These are phyloP conservation scores for Hyaloscypha finlandica DNA, from an alignment of 495 filamentous ascomycete species.

Conservation along the genomic window DNA sequence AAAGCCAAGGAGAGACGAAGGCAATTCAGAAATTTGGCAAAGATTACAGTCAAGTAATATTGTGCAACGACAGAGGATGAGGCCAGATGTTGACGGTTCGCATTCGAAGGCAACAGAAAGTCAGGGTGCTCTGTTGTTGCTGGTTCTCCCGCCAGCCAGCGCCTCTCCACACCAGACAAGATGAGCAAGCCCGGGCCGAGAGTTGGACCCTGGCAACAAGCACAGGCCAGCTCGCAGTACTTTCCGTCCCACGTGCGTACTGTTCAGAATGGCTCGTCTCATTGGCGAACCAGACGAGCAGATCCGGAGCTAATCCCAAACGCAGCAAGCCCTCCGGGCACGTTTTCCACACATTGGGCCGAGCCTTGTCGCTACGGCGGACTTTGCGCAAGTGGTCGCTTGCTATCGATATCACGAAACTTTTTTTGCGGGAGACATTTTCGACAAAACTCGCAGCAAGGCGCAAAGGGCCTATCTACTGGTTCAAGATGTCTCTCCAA, in stretches of 20 bases:
- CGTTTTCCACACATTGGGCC: not conserved
- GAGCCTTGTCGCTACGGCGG: conserved; percentile 3
- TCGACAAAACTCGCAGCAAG: conserved; percentile 15
- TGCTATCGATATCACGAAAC: conserved; percentile 27
- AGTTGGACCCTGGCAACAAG: not conserved
- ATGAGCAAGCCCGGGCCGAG: not conserved
- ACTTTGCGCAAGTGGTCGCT: not conserved
- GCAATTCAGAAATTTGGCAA: conserved; percentile 22
- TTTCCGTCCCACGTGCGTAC: conserved; percentile 1
- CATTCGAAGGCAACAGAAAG: conserved; percentile 17
- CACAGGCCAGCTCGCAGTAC: not conserved
- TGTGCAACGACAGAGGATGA: conserved; percentile 24
- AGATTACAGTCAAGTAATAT: conserved; percentile 27
- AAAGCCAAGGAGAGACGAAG: conserved; percentile 23
- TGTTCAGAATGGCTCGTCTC: not conserved
- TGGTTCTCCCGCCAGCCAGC: conserved; percentile 14
- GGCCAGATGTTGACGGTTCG: conserved; percentile 23
- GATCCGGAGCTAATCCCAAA: conserved; percentile 3
- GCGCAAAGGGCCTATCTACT: conserved; percentile 31
- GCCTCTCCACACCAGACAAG: conserved; percentile 2
- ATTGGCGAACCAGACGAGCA: not conserved
- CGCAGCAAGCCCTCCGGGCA: conserved; percentile 1
- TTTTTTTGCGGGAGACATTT: conserved; percentile 25
- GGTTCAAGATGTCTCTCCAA: conserved; percentile 67
- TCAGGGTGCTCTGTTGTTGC: conserved; percentile 16